Conservation (phyloP, 495 filamentous ascomycete species). For the Astrocystis sublimbata region DNA sequence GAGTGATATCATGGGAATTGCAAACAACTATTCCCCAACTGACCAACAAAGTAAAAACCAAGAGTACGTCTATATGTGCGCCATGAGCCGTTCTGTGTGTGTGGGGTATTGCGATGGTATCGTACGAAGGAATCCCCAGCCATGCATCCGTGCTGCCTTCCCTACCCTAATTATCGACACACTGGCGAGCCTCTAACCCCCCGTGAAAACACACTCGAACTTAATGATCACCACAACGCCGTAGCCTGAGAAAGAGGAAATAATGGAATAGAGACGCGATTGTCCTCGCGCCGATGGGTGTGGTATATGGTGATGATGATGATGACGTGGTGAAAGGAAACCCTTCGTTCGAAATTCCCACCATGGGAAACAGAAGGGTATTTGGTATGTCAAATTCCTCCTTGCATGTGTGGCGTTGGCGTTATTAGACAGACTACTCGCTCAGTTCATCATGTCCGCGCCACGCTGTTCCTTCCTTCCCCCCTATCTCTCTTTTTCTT, state of each 20-base stretch:
- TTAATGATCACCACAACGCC: constrained; percentile 6
- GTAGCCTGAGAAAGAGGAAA: constrained; percentile 4
- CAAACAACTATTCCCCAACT: background rate
- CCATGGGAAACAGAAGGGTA: too few relatives aligned
- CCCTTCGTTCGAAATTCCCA: background rate
- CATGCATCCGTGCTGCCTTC: background rate
- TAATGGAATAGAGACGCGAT: constrained; percentile 14
- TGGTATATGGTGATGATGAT: too few relatives aligned
- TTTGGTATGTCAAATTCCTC: background rate
- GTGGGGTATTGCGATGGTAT: too few relatives aligned
- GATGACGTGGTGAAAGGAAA: background rate
- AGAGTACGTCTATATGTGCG: constrained; percentile 4
- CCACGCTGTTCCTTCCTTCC: background rate
- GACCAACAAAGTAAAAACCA: constrained; percentile 7
- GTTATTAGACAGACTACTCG: background rate
- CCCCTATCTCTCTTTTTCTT: background rate
- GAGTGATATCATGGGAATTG: background rate
- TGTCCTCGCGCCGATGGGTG: constrained; percentile 12
- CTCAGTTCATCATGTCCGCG: background rate
- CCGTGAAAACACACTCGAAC: background rate
- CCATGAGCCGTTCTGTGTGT: background rate
- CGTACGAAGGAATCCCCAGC: background rate
- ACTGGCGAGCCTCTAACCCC: background rate
- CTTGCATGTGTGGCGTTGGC: background rate
- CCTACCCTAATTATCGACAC: background rate